Evolutionary conservation across 2,329 filamentous ascomycete genomes (phyloP), one percentile per base, ranked within the genome.

Genomic region (Claviceps quebecensis): DNA sequence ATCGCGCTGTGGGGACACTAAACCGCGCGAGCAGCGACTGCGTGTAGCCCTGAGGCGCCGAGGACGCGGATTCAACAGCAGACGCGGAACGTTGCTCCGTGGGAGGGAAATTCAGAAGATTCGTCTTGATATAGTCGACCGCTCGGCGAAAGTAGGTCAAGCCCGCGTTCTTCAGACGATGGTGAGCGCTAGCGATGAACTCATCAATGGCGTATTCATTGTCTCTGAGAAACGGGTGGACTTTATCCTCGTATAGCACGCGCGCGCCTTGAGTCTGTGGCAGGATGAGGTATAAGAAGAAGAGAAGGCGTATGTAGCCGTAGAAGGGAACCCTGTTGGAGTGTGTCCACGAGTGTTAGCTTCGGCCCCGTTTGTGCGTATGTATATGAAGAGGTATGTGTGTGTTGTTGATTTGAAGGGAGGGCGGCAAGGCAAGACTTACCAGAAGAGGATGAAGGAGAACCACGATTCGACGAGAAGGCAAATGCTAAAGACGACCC

Each of bases 221-320:
- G 55, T 89, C 78, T 61, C 81, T 75, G 48, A 98, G 81, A 72
- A 91, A 95, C 0, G 91, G 91, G 67, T 95, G 84, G 54, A 97
- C 75, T 66, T 93, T 82, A 55, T 81, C 77, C 62, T 89, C 81
- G 73, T 97, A 98, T 56, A 97, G 74, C 60, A 85, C 71, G 55
- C 86, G 85, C 52, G 90, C 89, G 65, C 93, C 93, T 65, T 96
- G 91, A n/a, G 88, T 93, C 67, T 95, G 91, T 0, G 91, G 93
- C n/a, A 95, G 81, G 62, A 97, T 89, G 55, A 98, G 86, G 72
- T 96, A 98, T 58, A 93, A 81, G 63, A 96, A 81, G 69, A 93
- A 84, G 63, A 83, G 73, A 51, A 96, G 80, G 57, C 93, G 88
- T 61, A 95, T 74, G 78, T 90, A 96, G 59, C 87, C 80, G 71